Conservation (phyloP, 1,139 yeast genomes). For the Saccharomyces uvarum region DNA sequence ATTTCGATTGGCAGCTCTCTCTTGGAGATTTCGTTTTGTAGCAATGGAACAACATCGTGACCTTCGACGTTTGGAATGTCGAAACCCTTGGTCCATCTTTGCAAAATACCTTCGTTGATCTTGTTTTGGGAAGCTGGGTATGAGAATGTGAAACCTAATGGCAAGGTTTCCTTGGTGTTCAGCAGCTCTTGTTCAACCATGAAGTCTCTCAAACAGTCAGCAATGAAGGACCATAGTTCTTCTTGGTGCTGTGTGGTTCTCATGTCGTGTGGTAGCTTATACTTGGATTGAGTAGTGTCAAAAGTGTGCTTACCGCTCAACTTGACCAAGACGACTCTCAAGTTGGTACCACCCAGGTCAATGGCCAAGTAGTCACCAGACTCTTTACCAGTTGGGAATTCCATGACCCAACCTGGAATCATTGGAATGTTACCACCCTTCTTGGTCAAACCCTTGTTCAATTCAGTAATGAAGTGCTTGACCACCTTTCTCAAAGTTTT, state of each 20-base stretch:
- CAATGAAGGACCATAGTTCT: conserved; percentile 78
- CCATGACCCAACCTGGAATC: conserved; percentile 96
- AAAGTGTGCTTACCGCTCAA: conserved; percentile 73
- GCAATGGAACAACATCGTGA: conserved; percentile 85
- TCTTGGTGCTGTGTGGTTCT: conserved; percentile 69
- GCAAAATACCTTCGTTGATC: conserved; percentile 79
- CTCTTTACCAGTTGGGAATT: conserved; percentile 86
- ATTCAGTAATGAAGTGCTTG: conserved; percentile 61
- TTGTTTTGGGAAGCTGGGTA: conserved; percentile 84
- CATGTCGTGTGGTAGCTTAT: conserved; percentile 61
- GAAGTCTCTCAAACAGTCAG: conserved; percentile 63
- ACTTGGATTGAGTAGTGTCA: conserved; percentile 78
- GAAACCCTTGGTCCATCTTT: conserved; percentile 97
- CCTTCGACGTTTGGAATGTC: conserved; percentile 94
- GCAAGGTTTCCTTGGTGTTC: conserved; percentile 47
- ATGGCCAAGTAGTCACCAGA: conserved; percentile 84
- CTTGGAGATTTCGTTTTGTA: conserved; percentile 64
- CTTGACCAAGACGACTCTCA: conserved; percentile 79
- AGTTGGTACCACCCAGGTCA: conserved; percentile 92
- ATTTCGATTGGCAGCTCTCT: conserved; percentile 70
- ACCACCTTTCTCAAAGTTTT: conserved; percentile 58
- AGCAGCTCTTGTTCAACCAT: conserved; percentile 54
- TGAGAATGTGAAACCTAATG: conserved; percentile 91
- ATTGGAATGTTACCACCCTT: conserved; percentile 83
- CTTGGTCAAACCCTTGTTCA: conserved; percentile 70